These are phyloP conservation scores for Mycosphaerelloides madeirae DNA, from an alignment of 2,329 filamentous ascomycete species.

Conservation along the genomic window DNA sequence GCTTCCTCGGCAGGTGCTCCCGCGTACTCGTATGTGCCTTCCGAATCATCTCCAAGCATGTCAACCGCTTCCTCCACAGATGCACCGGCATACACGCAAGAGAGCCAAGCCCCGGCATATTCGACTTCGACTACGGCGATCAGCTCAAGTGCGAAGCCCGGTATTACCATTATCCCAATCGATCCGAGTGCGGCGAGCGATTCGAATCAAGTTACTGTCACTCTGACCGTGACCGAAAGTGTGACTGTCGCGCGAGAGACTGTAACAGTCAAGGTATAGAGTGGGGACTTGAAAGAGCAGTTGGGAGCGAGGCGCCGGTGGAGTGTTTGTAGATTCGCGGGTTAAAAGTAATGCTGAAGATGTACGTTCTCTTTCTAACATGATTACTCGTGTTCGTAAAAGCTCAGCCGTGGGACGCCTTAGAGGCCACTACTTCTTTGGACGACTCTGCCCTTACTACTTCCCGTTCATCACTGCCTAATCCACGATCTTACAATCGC, in stretches of 20 bases:
- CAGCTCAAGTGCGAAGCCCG: background rate
- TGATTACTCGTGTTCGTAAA: too few species aligned
- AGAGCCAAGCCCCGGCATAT: background rate
- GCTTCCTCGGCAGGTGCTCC: background rate
- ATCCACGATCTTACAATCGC: too few species aligned
- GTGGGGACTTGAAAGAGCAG: too few species aligned
- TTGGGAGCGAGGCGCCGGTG: too few species aligned
- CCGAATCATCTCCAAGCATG: background rate
- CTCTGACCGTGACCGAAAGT: background rate
- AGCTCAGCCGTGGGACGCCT: too few species aligned
- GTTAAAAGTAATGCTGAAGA: too few species aligned
- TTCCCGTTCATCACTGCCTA: too few species aligned
- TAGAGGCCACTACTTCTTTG: too few species aligned
- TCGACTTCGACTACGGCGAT: background rate
- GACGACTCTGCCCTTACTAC: too few species aligned
- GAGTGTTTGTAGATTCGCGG: too few species aligned
- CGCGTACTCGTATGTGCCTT: background rate
- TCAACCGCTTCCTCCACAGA: background rate
- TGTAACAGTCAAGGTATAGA: background rate
- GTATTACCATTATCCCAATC: background rate
- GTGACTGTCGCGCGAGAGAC: background rate
- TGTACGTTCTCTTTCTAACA: too few species aligned
- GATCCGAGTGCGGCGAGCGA: background rate
- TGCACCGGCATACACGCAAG: background rate
- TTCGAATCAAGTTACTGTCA: background rate